Conservation (phyloP, 768 basidiomycete genomes). For the Artomyces pyxidatus region DNA sequence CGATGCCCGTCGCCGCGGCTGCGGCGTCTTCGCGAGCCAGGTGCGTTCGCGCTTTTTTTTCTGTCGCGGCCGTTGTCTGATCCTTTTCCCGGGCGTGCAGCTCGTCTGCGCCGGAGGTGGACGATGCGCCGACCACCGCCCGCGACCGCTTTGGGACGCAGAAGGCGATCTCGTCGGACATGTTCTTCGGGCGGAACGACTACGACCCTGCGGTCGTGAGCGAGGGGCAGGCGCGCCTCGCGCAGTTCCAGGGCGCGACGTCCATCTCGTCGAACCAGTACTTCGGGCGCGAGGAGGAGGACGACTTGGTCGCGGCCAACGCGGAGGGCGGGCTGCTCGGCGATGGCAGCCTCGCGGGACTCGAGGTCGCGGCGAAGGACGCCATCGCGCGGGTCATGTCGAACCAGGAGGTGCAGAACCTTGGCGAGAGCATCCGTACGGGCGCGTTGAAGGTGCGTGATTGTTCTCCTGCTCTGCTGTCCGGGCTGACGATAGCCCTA, state of each 20-base stretch:
- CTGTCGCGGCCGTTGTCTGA: neutral
- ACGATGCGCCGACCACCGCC: slow-evolving; percentile 69
- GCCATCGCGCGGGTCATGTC: slow-evolving; percentile 64
- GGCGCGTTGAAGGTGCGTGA: slow-evolving; percentile 73
- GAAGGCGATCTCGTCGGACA: slow-evolving; percentile 96
- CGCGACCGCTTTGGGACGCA: slow-evolving; percentile 88
- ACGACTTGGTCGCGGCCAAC: slow-evolving; percentile 37
- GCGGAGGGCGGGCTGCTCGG: slow-evolving; percentile 49
- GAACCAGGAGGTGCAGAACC: slow-evolving; percentile 84
- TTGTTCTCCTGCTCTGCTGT: neutral
- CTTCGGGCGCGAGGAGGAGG: slow-evolving; percentile 88
- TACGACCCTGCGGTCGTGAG: slow-evolving; percentile 67
- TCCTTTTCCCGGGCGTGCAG: slow-evolving; percentile 1
- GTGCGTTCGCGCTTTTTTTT: slow-evolving; percentile 1
- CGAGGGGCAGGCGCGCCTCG: slow-evolving; percentile 78
- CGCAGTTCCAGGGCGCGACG: slow-evolving; percentile 83
- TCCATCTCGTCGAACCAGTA: slow-evolving; percentile 94
- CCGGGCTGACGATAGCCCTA: slow-evolving; percentile 10
- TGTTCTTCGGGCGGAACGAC: slow-evolving; percentile 87
- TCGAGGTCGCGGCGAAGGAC: slow-evolving; percentile 66
- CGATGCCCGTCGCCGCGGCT: slow-evolving; percentile 56
- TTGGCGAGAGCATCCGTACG: slow-evolving; percentile 66
- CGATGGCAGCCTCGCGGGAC: slow-evolving; percentile 41
- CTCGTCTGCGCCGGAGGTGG: slow-evolving; percentile 24
- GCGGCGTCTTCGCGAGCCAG: slow-evolving; percentile 33